A percentile compares a stretch with the other conserved stretches of the same genome.
Conservation (phyloP, 2,329 filamentous ascomycete species). For the Myriosclerotinia curreyana region DNA sequence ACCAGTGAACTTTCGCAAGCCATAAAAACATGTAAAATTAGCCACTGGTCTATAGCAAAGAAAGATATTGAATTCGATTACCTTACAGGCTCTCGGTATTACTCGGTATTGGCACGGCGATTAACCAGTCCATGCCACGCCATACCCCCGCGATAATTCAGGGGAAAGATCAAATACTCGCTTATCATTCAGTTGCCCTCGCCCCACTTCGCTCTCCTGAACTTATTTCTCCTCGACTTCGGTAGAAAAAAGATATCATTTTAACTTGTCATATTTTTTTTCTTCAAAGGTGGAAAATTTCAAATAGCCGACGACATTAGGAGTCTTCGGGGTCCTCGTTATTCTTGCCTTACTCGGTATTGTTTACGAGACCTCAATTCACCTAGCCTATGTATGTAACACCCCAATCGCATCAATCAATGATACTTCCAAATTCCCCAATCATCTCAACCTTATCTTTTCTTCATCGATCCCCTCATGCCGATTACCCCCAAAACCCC, state of each 20-base stretch:
- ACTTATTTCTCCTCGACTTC: background rate
- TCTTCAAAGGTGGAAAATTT: background rate
- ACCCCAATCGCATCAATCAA: constrained; percentile 1
- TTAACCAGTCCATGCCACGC: background rate
- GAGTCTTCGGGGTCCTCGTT: background rate
- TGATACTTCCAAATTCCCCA: background rate
- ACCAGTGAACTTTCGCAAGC: background rate
- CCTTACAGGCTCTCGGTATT: background rate
- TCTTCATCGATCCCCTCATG: background rate
- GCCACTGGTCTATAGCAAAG: background rate
- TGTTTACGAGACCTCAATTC: background rate
- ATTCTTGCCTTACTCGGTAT: background rate
- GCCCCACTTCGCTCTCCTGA: background rate
- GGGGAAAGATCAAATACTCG: background rate
- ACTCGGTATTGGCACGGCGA: background rate
- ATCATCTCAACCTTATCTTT: background rate
- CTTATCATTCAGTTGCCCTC: constrained; percentile 8
- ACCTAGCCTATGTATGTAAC: background rate
- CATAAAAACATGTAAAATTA: background rate
- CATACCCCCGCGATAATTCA: background rate
- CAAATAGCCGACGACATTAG: background rate
- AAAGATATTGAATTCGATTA: background rate
- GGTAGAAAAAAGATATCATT: constrained; percentile 10
- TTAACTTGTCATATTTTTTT: background rate
- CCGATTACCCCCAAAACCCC: background rate